Conservation (phyloP, 2,329 filamentous ascomycete genomes). For the Ophiostoma sp. region DNA sequence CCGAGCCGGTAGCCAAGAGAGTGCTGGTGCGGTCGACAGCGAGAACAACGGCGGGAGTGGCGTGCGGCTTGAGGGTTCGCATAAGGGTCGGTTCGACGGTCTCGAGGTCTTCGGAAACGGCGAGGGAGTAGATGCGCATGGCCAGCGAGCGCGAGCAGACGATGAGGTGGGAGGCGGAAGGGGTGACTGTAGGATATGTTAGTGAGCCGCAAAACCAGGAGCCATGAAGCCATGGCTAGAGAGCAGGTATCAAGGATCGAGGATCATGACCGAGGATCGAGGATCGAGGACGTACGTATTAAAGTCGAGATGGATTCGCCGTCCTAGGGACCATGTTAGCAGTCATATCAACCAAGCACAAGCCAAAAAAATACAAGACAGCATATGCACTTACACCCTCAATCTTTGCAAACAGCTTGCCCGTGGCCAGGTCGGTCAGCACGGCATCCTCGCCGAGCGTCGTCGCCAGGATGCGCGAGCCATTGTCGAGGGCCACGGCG, state of each 20-base stretch:
- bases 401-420: slow-evolving; percentile 74
- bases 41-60: slow-evolving; percentile 80
- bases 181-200: slow-evolving; percentile 58
- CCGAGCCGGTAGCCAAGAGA: slow-evolving; percentile 83
- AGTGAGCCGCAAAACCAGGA: neutral
- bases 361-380: neutral
- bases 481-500: slow-evolving; percentile 73
- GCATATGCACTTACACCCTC: slow-evolving; percentile 63
- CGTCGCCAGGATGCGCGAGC: slow-evolving; percentile 76
- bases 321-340: slow-evolving; percentile 51
- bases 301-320: slow-evolving; percentile 74
- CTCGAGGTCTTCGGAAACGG: slow-evolving; percentile 51
- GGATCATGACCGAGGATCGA: neutral
- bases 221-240: neutral
- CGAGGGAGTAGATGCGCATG: slow-evolving; percentile 83
- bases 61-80: slow-evolving; percentile 82
- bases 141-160: slow-evolving; percentile 92
- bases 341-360: neutral
- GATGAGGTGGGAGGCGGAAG: slow-evolving; percentile 79
- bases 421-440: slow-evolving; percentile 77
- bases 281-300: slow-evolving; percentile 30
- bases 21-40: slow-evolving; percentile 83
- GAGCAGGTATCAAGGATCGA: neutral
- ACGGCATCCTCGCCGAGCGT: slow-evolving; percentile 89
- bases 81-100: slow-evolving; percentile 62